phyloP scores from a whole-genome alignment of 305 asterid genomes.

The Ilex paraguariensis region DNA sequence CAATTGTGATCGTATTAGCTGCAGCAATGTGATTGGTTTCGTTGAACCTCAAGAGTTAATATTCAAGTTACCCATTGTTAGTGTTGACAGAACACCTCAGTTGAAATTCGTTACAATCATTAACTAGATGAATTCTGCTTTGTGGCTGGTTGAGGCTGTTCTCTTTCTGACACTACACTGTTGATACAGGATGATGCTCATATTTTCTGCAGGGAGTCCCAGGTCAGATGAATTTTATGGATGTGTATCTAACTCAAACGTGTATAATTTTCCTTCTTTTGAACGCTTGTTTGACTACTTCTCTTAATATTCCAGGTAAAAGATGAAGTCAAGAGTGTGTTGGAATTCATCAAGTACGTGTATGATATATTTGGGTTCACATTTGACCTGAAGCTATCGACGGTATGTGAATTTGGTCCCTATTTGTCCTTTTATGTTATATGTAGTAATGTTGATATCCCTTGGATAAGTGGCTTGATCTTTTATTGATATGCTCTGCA shows the following conservation, averaged over 20 bases:
- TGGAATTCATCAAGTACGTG: conserved; percentile 73
- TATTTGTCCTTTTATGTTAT: not conserved
- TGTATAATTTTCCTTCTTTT: not conserved
- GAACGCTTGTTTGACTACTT: conserved; percentile 4
- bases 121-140: too few species aligned
- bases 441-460: not conserved
- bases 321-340: conserved; percentile 91
- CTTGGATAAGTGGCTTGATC: not conserved
- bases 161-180: conserved; percentile 23
- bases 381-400: conserved; percentile 89
- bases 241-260: conserved; percentile 1
- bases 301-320: conserved; percentile 49
- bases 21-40: not conserved
- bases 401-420: conserved; percentile 47
- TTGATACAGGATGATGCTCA: conserved; percentile 96
- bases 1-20: conserved; percentile 7
- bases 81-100: not conserved
- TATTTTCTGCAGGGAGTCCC: conserved; percentile 97
- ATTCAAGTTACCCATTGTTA: not conserved
- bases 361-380: conserved; percentile 90
- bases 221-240: conserved; percentile 44
- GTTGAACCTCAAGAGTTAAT: not conserved
- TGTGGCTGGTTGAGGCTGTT: too few species aligned
- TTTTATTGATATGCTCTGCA: not conserved
- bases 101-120: too few species aligned